Base-by-base conservation (phyloP, 352 stramenopile genomes). In the Phytophthora tubulina region DNA sequence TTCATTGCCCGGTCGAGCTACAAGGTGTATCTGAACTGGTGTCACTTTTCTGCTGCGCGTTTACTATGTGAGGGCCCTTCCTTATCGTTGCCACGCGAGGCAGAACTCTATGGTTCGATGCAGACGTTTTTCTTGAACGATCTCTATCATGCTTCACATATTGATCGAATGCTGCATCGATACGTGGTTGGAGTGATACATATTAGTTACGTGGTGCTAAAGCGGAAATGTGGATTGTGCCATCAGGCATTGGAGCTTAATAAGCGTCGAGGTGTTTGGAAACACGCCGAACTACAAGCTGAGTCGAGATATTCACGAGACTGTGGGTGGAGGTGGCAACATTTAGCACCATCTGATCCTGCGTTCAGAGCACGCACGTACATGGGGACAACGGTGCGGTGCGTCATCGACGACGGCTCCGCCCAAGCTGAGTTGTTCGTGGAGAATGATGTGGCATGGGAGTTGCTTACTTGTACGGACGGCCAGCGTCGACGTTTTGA, bases 331-430 rank as follows among this genome's bases (percentile, higher is more conserved):
- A 64, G 36, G 21, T 64, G 60, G 44, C 58, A 81, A 31, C 75
- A 90, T 44, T 41, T 87, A 31, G 31, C 57, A 7, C 62, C 75
- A 21, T 75, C 67, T 31, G 70, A 84, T 45, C 60, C 77, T n/a
- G 54, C 60, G 0, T 82, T 93, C 49, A 60, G 48, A 6, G 42
- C 63, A 6, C 67, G 67, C 13, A 92, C 82, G 6, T 79, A 78
- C 30, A 62, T 93, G 60, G 77, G 66, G 11, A 80, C 75, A 31
- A 85, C 72, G 0, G 61, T 76, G 49, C 83, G 88, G 0, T 91
- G 89, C 51, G 76, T 94, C 57, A 72, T 94, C 42, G 89, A 96
- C 56, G 89, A 96, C 45, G 86, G 87, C 0, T 93, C 85, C 0
- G 89, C 77, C 0, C 89, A 96, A 66, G 84, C 79, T 7, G 89